Conservation (phyloP, 257 asterid genomes). For the Salvia miltiorrhiza region DNA sequence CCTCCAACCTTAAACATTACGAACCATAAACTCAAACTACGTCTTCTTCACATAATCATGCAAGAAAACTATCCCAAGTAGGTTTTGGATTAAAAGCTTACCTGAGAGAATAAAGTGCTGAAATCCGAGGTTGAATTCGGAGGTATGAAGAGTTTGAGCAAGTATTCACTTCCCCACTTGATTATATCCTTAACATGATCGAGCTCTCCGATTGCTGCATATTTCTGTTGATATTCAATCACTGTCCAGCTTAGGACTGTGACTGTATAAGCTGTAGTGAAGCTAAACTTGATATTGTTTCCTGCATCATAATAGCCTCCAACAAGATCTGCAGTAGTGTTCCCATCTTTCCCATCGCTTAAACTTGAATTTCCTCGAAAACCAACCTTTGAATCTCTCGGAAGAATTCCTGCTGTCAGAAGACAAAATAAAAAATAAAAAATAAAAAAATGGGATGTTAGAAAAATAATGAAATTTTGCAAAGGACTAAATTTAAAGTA, state of each 20-base stretch:
- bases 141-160: slow-evolving; percentile 44
- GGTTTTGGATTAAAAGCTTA: not conserved
- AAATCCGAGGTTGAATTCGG: slow-evolving; percentile 29
- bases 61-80: not conserved
- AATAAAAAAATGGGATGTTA: not conserved
- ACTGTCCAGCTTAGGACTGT: slow-evolving; percentile 62
- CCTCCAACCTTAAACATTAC: slow-evolving; percentile 39
- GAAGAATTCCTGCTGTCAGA: slow-evolving; percentile 44
- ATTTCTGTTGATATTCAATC: slow-evolving; percentile 52
- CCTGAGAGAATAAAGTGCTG: slow-evolving; percentile 49
- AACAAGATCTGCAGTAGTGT: slow-evolving; percentile 37
- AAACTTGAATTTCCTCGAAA: slow-evolving; percentile 55
- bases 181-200: slow-evolving; percentile 55
- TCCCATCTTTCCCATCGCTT: slow-evolving; percentile 35
- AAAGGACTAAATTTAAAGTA: not conserved
- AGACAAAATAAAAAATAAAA: too few species aligned
- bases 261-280: slow-evolving; percentile 52
- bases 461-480: not conserved
- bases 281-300: slow-evolving; percentile 53
- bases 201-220: slow-evolving; percentile 48
- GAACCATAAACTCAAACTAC: not conserved
- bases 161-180: slow-evolving; percentile 59
- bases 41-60: not conserved
- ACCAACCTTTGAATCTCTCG: slow-evolving; percentile 16
- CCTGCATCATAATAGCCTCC: slow-evolving; percentile 74